Base-by-base conservation (phyloP, 1,284 basidiomycete genomes). In the Uromyces viciae-fabae region DNA sequence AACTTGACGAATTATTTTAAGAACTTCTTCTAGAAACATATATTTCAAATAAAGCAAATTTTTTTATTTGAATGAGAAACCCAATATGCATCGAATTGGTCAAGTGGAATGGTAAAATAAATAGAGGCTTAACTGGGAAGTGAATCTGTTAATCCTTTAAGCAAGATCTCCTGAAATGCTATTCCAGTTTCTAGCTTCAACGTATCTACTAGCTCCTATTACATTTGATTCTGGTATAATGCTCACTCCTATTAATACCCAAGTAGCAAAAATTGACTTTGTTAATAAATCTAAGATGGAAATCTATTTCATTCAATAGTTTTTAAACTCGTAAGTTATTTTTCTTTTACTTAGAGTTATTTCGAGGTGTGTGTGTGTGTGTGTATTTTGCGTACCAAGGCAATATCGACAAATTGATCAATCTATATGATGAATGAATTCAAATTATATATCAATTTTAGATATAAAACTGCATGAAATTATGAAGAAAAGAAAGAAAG, bases 171-270 rank as follows among this genome's bases (percentile, higher is more conserved):
- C 68, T 43, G 42, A 40, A 36, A 71, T 71, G 42, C 68, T 71
- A 52, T 71, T 71, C 68, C 68, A 71, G n/a, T 46, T 71, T 31
- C 68, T 71, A 11, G 68, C 68, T 43, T 71, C 68, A n/a, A 71
- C 33, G 25, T 71, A 71, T 11, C 28, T 40, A 49, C 49, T 71
- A 49, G 68, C 68, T 1, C 68, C 68, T 4, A 71, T 43, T 43
- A 71, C 68, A 71, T 71, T 71, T 11, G 68, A 49, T 49, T 71
- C 68, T 31, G 68, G 68, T 28, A 71, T 71, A 28, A 71, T 71
- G 68, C 68, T 71, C n/a, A 71, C 68, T 49, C 68, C 68, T 22
- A 71, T 36, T 42, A 71, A 28, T 31, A 71, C 43, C 68, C 68
- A 71, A 3, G 68, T 71, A 14, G 42, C 68, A 43, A 71, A 71